Evolutionary conservation across 176 grass and related monocot genomes (phyloP), one percentile per base, ranked within the genome.

Genomic region (Lolium rigidum): DNA sequence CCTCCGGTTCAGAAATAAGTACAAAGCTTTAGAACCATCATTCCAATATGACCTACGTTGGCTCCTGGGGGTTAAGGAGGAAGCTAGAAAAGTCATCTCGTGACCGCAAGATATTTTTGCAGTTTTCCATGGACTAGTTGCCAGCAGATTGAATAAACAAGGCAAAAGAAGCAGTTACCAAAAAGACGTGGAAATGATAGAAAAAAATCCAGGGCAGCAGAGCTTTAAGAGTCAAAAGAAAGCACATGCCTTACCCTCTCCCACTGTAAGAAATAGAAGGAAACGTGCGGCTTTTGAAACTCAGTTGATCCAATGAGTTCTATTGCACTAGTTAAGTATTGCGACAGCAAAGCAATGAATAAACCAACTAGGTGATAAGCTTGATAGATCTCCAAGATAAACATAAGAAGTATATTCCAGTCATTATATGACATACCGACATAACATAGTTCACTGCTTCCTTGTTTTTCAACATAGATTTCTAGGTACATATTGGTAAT

Each of bases 211-310:
- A 35, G 31, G 31, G 31, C 31, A 35, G 31, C 31, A 35, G 31
- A 35, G 31, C 31, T 35, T 35, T 35, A 35, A 35, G 31, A 35
- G 31, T 35, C 31, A 35, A 35, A 35, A 35, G 31, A 35, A 35
- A 35, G 31, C 31, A 35, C 31, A 35, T 35, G 31, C 41, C 9
- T 1, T 64, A 58, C 49, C n/a, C 2, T 46, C 67, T 76, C 58
- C 26, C 20, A 5, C 18, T 10, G 2, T 17, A 47, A 47, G 28
- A 41, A 46, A 57, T 5, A 54, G 39, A 7, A 12, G 9, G 6
- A 88, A 84, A 73, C 37, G 41, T 15, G 2, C 28, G 51, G n/a
- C 9, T 84, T 43, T 71, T 55, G 41, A 39, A 61, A 84, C 28
- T 55, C 44, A 54, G 25, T 21, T 41, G 65, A 25, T 25, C 15